Base-by-base conservation (phyloP, 805 yeast genomes). In the Ascoidea tarda region DNA sequence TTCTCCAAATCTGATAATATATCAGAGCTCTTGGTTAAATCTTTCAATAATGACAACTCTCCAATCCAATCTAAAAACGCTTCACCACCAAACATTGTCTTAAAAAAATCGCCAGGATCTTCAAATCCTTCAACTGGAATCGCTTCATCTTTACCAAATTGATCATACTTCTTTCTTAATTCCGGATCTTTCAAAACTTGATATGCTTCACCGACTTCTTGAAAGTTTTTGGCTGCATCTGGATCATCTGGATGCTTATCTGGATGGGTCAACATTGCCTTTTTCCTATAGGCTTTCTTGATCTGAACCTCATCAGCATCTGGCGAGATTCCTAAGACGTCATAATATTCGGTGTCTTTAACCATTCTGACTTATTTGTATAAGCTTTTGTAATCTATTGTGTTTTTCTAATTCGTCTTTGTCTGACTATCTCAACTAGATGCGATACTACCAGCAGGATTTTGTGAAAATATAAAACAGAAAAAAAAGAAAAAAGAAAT, bases 181-280 rank as follows among this genome's bases (percentile, higher is more conserved):
- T 75, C 77, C 0, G 77, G 71, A 64, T 93, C 93, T 61, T 84
- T 84, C 55, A 93, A 69, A 0, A 93, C 87, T 58, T 85, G 89
- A 60, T 84, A 86, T 0, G 91, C 91, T 57, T 72, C 74, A 52
- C 78, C 74, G 31, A 76, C 72, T 53, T 78, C 86, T 67, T 93
- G 96, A 68, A 93, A 93, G 60, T 84, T 82, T 50, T 77, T 79
- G 12, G 91, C 88, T 14, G 99, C 99, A 10, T 78, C 77, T 46
- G 93, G 95, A 64, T 93, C 95, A 61, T 85, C 82, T n/a, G 95
- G 96, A 63, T 91, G 88, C 71, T 93, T 93, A 66, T 93, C 99
- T 1, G 99, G 99, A 66, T 91, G 99, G 50, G 87, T 85, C 54
- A 73, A 74, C 67, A 91, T 84, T 6, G 98, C 98, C 66, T 81